Conservation (phyloP, 1,284 basidiomycete genomes). For the Ceratobasidium sp. region DNA sequence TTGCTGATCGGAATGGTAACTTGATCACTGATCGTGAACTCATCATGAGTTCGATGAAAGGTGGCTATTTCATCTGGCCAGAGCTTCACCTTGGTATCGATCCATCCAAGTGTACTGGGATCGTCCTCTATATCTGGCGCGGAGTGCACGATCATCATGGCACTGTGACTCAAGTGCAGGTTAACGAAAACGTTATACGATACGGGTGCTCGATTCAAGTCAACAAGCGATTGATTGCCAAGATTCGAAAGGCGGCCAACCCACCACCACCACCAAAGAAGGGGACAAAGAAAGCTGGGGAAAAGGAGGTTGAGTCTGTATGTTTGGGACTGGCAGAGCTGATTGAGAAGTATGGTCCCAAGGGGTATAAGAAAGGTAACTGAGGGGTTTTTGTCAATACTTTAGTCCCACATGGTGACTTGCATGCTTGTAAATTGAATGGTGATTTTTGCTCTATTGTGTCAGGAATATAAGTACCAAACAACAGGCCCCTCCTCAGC, state of each 20-base stretch:
- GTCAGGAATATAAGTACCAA: no score
- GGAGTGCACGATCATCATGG: not conserved
- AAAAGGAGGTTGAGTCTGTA: not conserved
- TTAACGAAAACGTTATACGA: not conserved
- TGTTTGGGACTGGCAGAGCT: not conserved
- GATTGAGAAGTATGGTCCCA: slow-evolving; percentile 9
- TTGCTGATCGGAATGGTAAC: not conserved
- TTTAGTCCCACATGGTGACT: no score
- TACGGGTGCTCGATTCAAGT: slow-evolving; percentile 5
- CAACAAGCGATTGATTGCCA: not conserved
- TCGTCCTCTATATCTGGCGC: not conserved
- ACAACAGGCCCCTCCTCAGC: no score
- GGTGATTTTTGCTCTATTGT: no score
- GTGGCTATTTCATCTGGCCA: slow-evolving; percentile 6
- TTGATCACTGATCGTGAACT: not conserved
- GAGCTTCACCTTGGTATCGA: slow-evolving; percentile 1
- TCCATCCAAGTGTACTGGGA: not conserved
- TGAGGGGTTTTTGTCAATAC: no score
- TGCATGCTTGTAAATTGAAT: no score
- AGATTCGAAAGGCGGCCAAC: not conserved
- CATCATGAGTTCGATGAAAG: not conserved
- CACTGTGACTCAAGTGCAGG: not conserved
- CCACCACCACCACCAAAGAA: not conserved
- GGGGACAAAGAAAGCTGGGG: not conserved
- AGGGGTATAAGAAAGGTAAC: not conserved